Evolutionary conservation across 805 yeast species (phyloP).

Genomic region (Candida quercuum): DNA sequence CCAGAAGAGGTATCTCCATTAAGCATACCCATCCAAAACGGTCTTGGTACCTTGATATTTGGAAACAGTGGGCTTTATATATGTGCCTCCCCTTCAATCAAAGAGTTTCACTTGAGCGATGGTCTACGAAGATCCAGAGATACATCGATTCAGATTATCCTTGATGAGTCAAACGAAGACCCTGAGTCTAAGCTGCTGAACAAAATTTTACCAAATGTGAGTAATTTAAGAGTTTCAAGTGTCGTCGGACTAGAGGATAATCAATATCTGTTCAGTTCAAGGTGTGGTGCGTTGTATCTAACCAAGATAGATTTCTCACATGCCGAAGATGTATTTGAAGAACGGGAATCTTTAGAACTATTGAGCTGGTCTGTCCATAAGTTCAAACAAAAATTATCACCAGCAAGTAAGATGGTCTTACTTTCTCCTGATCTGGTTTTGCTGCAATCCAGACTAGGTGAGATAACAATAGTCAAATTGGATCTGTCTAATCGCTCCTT

Average conservation of each 20-base stretch:
- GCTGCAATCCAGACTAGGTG: conserved; percentile 5
- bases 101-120: neutral
- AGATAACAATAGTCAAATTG: conserved; percentile 5
- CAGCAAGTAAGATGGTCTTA: conserved; percentile 5
- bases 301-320: conserved; percentile 4
- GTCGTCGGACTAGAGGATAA: neutral
- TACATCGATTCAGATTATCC: too few species aligned
- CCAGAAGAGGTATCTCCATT: conserved; percentile 12
- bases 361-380: conserved; percentile 8
- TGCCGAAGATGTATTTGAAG: conserved; percentile 5
- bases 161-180: too few species aligned
- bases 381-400: conserved; percentile 2
- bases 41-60: conserved; percentile 11
- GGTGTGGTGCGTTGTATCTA: conserved; percentile 5
- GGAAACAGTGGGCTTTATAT: conserved; percentile 12
- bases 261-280: conserved; percentile 4
- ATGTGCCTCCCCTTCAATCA: conserved; percentile 5
- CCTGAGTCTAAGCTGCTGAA: too few species aligned
- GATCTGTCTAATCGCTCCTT: conserved; percentile 1
- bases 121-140: conserved; percentile 2
- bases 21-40: conserved; percentile 2
- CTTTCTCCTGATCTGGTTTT: conserved; percentile 3
- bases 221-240: too few species aligned
- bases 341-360: conserved; percentile 5
- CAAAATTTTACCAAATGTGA: too few species aligned